Percentiles rank a stretch among this genome's conserved stretches.
phyloP scores from a whole-genome alignment of 2,329 filamentous ascomycete genomes.

The Xylariaceae sp. region DNA sequence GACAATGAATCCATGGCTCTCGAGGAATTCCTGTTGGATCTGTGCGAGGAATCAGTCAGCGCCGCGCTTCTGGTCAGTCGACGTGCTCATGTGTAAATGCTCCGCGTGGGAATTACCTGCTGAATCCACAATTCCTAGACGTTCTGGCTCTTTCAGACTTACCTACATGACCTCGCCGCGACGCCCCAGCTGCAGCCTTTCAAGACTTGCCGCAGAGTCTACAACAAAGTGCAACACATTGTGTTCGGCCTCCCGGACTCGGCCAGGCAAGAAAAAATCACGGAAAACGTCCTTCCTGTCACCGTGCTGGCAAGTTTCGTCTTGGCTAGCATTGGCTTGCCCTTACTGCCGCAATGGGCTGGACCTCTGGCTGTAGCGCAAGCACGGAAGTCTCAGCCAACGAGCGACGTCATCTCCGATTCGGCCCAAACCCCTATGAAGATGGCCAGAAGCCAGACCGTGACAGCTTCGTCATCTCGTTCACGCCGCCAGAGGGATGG shows the following conservation, averaged over 20 bases:
- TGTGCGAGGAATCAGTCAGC: constrained; percentile 84
- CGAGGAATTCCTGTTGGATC: constrained; percentile 80
- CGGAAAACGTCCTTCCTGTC: constrained; percentile 75
- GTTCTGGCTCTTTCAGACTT: constrained; percentile 87
- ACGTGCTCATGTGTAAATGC: constrained; percentile 5
- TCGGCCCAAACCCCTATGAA: constrained; percentile 41
- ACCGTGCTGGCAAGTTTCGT: constrained; percentile 78
- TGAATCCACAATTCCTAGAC: constrained; percentile 50
- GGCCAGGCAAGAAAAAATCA: constrained; percentile 68
- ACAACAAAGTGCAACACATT: constrained; percentile 85
- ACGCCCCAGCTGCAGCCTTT: constrained; percentile 75
- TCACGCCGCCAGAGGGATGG: constrained; percentile 46
- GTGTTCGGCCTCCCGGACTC: constrained; percentile 75
- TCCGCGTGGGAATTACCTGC: constrained; percentile 19
- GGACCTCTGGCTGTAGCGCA: constrained; percentile 79
- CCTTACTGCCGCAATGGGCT: constrained; percentile 71
- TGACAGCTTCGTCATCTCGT: constrained; percentile 48
- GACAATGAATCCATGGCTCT: constrained; percentile 89
- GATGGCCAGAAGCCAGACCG: constrained; percentile 66
- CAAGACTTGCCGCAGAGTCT: constrained; percentile 76
- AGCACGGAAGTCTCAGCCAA: constrained; percentile 67
- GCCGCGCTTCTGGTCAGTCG: constrained; percentile 70
- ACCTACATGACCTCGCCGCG: constrained; percentile 73
- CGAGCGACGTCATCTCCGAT: constrained; percentile 59
- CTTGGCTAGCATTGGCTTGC: constrained; percentile 70